Evolutionary conservation across 192 early-diverging fungal genomes (phyloP).

Genomic region (Podila epicladia): DNA sequence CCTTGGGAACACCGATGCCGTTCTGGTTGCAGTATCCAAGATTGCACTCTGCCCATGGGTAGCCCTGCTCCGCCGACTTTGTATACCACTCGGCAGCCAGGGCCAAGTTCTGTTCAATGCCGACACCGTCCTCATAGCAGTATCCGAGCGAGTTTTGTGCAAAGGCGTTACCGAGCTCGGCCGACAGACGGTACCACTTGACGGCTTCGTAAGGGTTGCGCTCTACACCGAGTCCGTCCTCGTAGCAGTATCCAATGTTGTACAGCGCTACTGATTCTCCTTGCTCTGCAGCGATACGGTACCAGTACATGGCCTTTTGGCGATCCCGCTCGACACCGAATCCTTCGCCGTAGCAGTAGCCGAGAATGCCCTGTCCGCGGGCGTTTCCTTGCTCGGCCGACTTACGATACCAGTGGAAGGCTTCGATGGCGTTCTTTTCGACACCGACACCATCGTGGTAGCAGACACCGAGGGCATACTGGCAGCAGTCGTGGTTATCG

Average conservation of each 20-base stretch:
- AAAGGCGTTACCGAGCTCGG: conserved; percentile 79
- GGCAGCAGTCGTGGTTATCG: conserved; percentile 64
- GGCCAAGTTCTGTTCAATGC: conserved; percentile 60
- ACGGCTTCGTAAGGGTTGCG: conserved; percentile 60
- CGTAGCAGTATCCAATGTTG: conserved; percentile 82
- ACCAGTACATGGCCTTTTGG: conserved; percentile 69
- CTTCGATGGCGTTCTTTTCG: conserved; percentile 69
- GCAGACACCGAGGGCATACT: conserved; percentile 79
- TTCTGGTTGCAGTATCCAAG: conserved; percentile 81
- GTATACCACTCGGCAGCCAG: conserved; percentile 67
- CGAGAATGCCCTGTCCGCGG: conserved; percentile 66
- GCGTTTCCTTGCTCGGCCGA: conserved; percentile 65
- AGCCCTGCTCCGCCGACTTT: conserved; percentile 60
- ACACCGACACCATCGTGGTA: conserved; percentile 81
- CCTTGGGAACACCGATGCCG: conserved; percentile 63
- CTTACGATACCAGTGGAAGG: conserved; percentile 69
- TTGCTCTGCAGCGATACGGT: conserved; percentile 64
- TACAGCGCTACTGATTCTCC: conserved; percentile 86
- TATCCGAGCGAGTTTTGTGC: conserved; percentile 91
- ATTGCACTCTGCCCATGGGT: conserved; percentile 73
- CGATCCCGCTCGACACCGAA: conserved; percentile 64
- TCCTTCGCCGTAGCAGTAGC: conserved; percentile 68
- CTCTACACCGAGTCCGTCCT: conserved; percentile 76
- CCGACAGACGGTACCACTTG: conserved; percentile 74
- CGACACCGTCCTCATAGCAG: conserved; percentile 88